These are phyloP conservation scores for Erucastrum elatum DNA, from an alignment of 345 rosid genomes.

Conservation along the genomic window DNA sequence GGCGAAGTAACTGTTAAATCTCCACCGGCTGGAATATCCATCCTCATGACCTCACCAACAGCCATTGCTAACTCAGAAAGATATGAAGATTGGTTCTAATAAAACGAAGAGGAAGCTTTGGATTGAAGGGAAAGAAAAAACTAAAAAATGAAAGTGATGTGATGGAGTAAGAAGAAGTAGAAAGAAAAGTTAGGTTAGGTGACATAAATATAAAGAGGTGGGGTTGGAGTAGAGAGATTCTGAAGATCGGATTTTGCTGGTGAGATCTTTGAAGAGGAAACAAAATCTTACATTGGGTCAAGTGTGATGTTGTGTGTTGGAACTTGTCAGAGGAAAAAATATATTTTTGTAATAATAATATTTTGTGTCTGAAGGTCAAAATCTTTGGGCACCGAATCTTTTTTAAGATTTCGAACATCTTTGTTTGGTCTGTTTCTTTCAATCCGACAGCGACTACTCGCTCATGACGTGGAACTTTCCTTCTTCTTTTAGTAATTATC, in stretches of 20 bases:
- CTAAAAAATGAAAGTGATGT: conserved; percentile 8
- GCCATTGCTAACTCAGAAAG: conserved; percentile 28
- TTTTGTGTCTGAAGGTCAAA: background rate
- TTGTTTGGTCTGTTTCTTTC: conserved; percentile 42
- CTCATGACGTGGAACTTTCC: conserved; percentile 31
- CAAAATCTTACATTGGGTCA: conserved; percentile 35
- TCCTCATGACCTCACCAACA: conserved; percentile 46
- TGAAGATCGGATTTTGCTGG: conserved; percentile 38
- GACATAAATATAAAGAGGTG: conserved; percentile 22
- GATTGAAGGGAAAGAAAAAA: conserved; percentile 12
- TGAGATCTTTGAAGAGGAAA: conserved; percentile 39
- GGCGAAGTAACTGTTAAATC: conserved; percentile 38
- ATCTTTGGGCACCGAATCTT: conserved; percentile 39
- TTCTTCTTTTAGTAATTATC: conserved; percentile 18
- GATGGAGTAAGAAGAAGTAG: conserved; percentile 1
- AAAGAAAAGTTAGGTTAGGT: conserved; percentile 7
- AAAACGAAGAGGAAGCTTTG: conserved; percentile 14
- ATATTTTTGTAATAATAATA: background rate
- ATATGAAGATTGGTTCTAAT: background rate
- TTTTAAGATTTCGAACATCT: conserved; percentile 35
- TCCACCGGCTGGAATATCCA: conserved; percentile 34
- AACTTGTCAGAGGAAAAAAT: conserved; percentile 31
- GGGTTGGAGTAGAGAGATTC: conserved; percentile 15
- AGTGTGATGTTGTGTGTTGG: conserved; percentile 37
- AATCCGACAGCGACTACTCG: conserved; percentile 38